Conservation (phyloP, 1,284 basidiomycete genomes). For the Microstroma glucosiphilum region DNA sequence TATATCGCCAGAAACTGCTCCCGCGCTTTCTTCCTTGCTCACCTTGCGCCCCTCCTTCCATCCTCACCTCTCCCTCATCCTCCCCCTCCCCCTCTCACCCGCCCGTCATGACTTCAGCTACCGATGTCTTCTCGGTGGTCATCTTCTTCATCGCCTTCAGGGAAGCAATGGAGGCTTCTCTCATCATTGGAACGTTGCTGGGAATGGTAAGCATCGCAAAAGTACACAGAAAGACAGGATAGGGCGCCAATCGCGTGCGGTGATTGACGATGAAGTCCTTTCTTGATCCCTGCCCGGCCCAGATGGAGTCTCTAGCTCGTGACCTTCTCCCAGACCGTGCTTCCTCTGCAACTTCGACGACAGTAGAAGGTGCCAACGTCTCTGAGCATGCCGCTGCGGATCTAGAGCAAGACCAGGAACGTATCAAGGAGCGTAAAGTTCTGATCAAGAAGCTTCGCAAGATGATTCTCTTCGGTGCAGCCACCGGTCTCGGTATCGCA, state of each 20-base stretch:
- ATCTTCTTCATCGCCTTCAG: constrained; percentile 49
- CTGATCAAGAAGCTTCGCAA: constrained; percentile 31
- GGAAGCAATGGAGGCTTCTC: constrained; percentile 45
- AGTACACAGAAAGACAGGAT: no score
- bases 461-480: constrained; percentile 31
- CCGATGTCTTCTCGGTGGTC: constrained; percentile 44
- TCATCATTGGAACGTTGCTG: constrained; percentile 45
- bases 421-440: constrained; percentile 17
- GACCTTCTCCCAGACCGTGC: not conserved
- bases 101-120: constrained; percentile 19
- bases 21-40: not conserved
- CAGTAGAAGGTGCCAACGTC: not conserved
- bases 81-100: not conserved
- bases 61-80: not conserved
- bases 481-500: constrained; percentile 34
- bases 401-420: constrained; percentile 18
- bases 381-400: no score
- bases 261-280: no score
- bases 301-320: constrained; percentile 1
- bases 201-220: constrained; percentile 24
- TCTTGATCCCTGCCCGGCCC: not conserved
- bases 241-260: no score
- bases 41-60: not conserved
- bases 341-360: constrained; percentile 13
- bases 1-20: not conserved